Conservation (phyloP, 208 protist species). For the Wallacemonas sp. region DNA sequence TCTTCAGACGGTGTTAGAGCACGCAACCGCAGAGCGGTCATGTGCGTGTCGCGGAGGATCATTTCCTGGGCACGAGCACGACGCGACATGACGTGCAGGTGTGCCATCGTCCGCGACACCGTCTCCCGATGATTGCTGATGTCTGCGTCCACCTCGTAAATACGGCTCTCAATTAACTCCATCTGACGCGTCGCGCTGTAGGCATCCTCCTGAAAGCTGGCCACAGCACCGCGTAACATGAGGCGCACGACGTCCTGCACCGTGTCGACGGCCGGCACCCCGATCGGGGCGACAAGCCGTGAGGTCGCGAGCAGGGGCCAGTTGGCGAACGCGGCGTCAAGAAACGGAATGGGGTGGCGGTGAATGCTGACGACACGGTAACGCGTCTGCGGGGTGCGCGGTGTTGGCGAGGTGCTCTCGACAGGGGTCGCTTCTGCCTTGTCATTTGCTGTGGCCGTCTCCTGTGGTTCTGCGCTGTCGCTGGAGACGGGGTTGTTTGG, state of each 20-base stretch:
- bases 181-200: constrained; percentile 39
- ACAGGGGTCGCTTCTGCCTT: neutral
- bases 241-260: constrained; percentile 45
- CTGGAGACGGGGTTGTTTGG: neutral
- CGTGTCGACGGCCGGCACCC: constrained; percentile 3
- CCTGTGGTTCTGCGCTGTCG: neutral
- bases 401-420: neutral
- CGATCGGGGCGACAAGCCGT: neutral
- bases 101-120: constrained; percentile 30
- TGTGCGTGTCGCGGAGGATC: constrained; percentile 46
- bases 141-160: constrained; percentile 23
- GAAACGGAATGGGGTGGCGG: constrained; percentile 38
- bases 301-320: constrained; percentile 27
- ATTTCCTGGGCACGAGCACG: constrained; percentile 35
- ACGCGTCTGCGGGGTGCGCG: constrained; percentile 16
- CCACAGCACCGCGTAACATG: constrained; percentile 34
- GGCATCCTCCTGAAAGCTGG: constrained; percentile 28
- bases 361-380: constrained; percentile 61
- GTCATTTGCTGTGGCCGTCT: neutral
- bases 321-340: constrained; percentile 30
- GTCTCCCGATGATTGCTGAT: constrained; percentile 2
- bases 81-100: constrained; percentile 48
- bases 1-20: neutral
- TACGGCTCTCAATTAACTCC: constrained; percentile 42
- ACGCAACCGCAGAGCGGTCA: constrained; percentile 2